Conservation (phyloP, 257 asterid species). For the Anisodus tanguticus region DNA sequence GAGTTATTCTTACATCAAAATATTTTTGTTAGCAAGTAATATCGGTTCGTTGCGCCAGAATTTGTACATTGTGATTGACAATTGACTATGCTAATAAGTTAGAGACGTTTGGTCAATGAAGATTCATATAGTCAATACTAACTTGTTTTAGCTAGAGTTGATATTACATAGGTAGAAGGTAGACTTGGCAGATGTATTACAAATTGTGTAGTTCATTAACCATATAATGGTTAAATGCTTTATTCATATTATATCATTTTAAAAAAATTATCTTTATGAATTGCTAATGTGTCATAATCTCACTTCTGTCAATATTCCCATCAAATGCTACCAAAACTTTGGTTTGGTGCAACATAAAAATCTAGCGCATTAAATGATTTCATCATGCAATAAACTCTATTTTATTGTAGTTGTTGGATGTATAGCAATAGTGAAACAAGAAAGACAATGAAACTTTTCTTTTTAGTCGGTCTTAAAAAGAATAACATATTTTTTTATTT, state of each 20-base stretch:
- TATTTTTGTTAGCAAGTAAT: neutral
- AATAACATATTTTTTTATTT: too few relatives aligned
- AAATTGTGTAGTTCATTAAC: neutral
- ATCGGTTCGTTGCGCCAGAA: neutral
- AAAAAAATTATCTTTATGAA: too few relatives aligned
- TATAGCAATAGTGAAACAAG: neutral
- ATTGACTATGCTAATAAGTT: neutral
- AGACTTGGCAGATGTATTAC: neutral
- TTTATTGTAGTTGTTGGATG: neutral
- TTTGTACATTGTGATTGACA: neutral
- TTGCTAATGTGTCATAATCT: neutral
- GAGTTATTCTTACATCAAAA: neutral
- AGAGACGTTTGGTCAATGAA: too few relatives aligned
- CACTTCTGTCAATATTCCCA: neutral
- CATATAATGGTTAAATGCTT: neutral
- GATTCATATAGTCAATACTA: too few relatives aligned
- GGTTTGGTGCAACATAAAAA: constrained; percentile 7
- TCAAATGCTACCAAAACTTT: neutral
- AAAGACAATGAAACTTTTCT: neutral
- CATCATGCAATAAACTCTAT: neutral
- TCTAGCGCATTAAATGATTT: neutral
- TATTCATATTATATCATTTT: too few relatives aligned
- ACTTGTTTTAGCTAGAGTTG: too few relatives aligned
- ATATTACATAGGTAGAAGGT: too few relatives aligned
- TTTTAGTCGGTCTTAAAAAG: too few relatives aligned